Base-by-base conservation (phyloP, 2,329 filamentous ascomycete genomes). In the Nemania abortiva region DNA sequence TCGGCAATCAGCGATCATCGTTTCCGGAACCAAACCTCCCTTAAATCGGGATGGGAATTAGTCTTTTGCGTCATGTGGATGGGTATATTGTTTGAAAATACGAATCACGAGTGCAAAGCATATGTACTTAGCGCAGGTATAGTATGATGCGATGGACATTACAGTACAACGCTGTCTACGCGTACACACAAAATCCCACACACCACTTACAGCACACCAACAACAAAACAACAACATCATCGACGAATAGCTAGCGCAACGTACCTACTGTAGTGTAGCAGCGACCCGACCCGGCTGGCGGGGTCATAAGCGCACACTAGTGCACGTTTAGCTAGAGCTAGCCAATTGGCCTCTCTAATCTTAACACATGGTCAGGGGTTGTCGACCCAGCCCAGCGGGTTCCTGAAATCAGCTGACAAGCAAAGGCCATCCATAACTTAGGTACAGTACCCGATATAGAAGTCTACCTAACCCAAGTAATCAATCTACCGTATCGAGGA, bases 241-340 rank as follows among this genome's bases (percentile, higher is more conserved):
- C 20, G n/a, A 53, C 29, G 5, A n/a, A 53, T 22, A 18, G 9
- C 54, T 63, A 66, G 50, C 37, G 56, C 22, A 53, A 45, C 37
- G 37, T 42, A 34, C 34, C 22, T 27, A 45, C 54, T 56, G 31
- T 20, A 49, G 45, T 63, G 45, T 59, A 47, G 31, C 56, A 59
- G 45, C 68, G 61, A 67, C 64, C 68, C 68, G 68, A 64, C 59
- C 63, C 67, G 63, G 58, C 58, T 57, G 62, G 56, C 54, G 58
- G 58, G 57, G 50, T 69, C 29, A 49, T 52, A 65, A 61, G 22
- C 54, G 45, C 24, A 31, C 50, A 31, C 50, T 50, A 39, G 57
- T 57, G 54, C 53, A 29, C 37, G 62, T 29, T 34, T 65, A 34
- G 39, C 22, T 34, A 54, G 18, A 22, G 18, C 57, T 42, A 50